Conservation (phyloP, 2,329 filamentous ascomycete species). For the Amylocarpus encephaloides region DNA sequence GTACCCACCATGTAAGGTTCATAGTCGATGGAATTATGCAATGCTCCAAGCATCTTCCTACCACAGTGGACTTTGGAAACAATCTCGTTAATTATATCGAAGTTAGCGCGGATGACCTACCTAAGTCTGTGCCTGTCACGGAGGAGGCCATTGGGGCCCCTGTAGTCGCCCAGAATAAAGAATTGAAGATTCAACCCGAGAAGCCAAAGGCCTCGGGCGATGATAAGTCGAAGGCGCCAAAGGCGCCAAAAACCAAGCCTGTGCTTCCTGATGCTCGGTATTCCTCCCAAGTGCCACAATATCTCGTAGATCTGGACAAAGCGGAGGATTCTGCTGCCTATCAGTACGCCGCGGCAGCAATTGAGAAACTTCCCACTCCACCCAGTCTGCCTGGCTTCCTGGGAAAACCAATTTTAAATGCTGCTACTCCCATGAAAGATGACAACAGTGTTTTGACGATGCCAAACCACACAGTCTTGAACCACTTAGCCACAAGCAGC, state of each 20-base stretch:
- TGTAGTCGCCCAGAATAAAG: slow-evolving; percentile 13
- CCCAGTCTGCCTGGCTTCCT: slow-evolving; percentile 85
- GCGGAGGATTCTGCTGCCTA: slow-evolving; percentile 72
- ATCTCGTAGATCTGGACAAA: slow-evolving; percentile 80
- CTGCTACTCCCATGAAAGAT: slow-evolving; percentile 86
- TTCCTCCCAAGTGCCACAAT: slow-evolving; percentile 70
- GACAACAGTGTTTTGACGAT: slow-evolving; percentile 96
- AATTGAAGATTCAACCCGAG: slow-evolving; percentile 10
- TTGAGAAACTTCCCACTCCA: slow-evolving; percentile 74
- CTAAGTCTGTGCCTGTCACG: slow-evolving; percentile 32
- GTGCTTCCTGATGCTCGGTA: slow-evolving; percentile 56
- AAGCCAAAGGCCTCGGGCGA: slow-evolving; percentile 29
- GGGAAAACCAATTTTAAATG: slow-evolving; percentile 90
- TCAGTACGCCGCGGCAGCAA: slow-evolving; percentile 66
- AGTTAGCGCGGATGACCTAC: slow-evolving; percentile 69
- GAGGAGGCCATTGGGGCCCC: slow-evolving; percentile 24
- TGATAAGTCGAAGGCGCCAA: slow-evolving; percentile 30
- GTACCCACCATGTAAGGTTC: slow-evolving; percentile 95
- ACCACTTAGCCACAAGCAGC: slow-evolving; percentile 93
- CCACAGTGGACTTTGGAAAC: slow-evolving; percentile 95
- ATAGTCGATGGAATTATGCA: slow-evolving; percentile 91
- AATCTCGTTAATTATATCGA: slow-evolving; percentile 98
- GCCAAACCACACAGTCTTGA: slow-evolving; percentile 94
- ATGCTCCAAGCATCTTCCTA: slow-evolving; percentile 79
- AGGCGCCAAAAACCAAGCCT: slow-evolving; percentile 46